Base-by-base conservation (phyloP, 352 stramenopile species). In the Phytophthora foliorum region DNA sequence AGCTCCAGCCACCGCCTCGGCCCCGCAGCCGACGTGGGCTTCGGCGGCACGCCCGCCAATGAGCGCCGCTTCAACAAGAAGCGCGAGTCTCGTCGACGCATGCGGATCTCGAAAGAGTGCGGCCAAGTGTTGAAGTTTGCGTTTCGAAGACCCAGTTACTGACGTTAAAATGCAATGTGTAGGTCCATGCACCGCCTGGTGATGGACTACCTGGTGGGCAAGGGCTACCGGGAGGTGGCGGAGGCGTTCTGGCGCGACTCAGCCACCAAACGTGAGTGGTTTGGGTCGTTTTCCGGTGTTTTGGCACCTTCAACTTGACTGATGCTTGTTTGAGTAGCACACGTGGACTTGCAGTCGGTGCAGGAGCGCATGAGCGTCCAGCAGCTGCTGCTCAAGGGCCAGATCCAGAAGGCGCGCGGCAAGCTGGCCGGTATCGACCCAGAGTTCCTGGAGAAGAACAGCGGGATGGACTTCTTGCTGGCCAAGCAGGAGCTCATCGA, bases 201-300 rank as follows among this genome's bases (percentile, higher is more conserved):
- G 63, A 92, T 93, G 86, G 84, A 93, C 42, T 93, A 92, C 45
- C 73, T 93, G n/a, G 82, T 93, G 5, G 84, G 86, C 11, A 93
- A 91, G 64, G 86, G 86, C 49, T 92, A 91, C 41, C 82, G 84
- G 51, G 80, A 93, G 19, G 84, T 92, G 39, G 86, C 86, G 6
- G 86, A 93, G 64, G 86, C 86, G 6, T 91, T 93, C 49, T 90
- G 80, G 83, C 67, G 73, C 4, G 83, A 93, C 48, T 91, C 86
- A 29, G 82, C 63, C 57, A 92, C 82, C 9, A 88, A 89, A 58
- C 86, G 86, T 93, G 67, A 50, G 84, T 86, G 10, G 22, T 39
- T 45, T 44, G 6, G 11, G 19, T 0, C 46, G 1, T 16, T 45
- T 65, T 45, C 22, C 21, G n/a, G 36, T 57, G 27, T 29, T 31